Conservation (phyloP, 352 stramenopile species). For the Thalassiosira livingstoniorum region DNA sequence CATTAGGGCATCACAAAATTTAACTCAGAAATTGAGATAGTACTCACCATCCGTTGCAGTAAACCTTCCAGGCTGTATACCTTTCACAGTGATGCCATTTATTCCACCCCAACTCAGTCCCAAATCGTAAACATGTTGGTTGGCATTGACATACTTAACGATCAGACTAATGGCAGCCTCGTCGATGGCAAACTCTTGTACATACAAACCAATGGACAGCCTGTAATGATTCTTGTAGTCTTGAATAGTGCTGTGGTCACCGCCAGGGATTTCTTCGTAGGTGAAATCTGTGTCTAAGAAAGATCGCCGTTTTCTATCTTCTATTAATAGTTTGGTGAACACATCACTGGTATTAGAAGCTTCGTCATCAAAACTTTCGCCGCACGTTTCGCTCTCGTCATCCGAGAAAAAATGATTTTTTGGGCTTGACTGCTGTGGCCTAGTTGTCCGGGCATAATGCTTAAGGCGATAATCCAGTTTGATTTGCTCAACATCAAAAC, state of each 20-base stretch:
- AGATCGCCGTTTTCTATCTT: constrained; percentile 41
- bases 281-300: constrained; percentile 48
- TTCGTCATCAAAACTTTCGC: constrained; percentile 60
- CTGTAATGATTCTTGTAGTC: constrained; percentile 79
- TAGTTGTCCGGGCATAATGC: constrained; percentile 52
- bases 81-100: constrained; percentile 80
- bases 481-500: constrained; percentile 70
- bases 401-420: constrained; percentile 34
- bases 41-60: constrained; percentile 74
- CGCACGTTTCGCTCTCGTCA: constrained; percentile 58
- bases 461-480: constrained; percentile 73
- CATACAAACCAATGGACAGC: constrained; percentile 83
- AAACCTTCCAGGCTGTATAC: constrained; percentile 80
- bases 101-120: constrained; percentile 84
- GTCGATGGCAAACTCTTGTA: constrained; percentile 85
- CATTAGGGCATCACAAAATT: neutral
- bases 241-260: constrained; percentile 71
- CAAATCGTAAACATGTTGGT: constrained; percentile 75
- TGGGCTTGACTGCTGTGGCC: neutral
- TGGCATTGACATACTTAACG: constrained; percentile 77
- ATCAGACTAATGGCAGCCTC: constrained; percentile 73
- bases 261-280: constrained; percentile 46
- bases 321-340: constrained; percentile 52
- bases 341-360: constrained; percentile 52
- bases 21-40: neutral